Base-by-base conservation (phyloP, 805 yeast species). In the Saturnispora quitensis region DNA sequence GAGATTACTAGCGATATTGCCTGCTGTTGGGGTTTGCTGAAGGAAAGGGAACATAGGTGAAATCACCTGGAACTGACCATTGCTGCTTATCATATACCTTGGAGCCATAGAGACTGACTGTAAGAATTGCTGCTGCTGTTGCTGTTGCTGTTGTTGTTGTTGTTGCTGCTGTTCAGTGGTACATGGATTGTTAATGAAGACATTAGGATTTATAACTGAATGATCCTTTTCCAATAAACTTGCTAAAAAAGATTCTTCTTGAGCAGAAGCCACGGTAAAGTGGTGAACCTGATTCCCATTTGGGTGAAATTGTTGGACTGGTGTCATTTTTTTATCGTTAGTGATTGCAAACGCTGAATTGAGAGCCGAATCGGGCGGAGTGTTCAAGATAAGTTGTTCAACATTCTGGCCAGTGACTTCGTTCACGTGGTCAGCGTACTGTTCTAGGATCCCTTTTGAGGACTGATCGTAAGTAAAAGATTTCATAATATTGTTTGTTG, bases 401-500 rank as follows among this genome's bases (percentile, higher is more conserved):
- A 54, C 53, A 45, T 55, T 44, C 17, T 43, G 27, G 5, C 55
- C 55, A 9, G 56, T 38, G 9, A 56, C 48, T 8, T 51, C 52
- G 13, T 59, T 58, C 15, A 60, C 54, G 34, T 61, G 60, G 12
- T 50, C 48, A 17, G 67, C 55, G 40, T 86, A 62, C 60, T 86
- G 93, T 7, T 76, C 81, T 57, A 71, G 73, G 4, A 86, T 62
- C 2, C 80, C 71, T 27, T 18, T 28, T 31, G 64, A 59, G 2
- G 71, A 60, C 25, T 77, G 74, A 62, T 87, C 86, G 59, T 77
- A 89, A 40, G 73, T 66, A 68, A 91, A 88, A 2, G 90, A 82
- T 40, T 81, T 64, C 0, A 97, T 87, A 0, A 97, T 96, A 58
- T 89, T 96, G 40, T 75, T 67, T 7, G 73, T 71, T 2, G 97